A percentile compares a stretch with the other conserved stretches of the same genome.
Conservation (phyloP, 1,139 yeast genomes). For the Yamadazyma pseudoaaseri region DNA sequence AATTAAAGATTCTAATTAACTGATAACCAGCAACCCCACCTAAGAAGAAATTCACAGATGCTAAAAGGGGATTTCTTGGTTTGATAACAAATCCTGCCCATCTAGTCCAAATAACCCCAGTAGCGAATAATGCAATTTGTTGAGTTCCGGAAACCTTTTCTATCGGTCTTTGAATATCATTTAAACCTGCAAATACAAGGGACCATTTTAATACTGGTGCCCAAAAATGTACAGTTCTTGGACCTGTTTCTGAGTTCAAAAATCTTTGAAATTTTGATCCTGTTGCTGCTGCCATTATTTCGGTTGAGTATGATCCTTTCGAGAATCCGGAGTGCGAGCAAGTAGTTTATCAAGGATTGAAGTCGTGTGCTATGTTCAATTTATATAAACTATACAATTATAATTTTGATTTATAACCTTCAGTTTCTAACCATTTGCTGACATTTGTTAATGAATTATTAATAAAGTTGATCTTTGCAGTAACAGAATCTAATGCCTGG, state of each 20-base stretch:
- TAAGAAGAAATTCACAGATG: slow-evolving; percentile 91
- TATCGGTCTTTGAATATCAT: slow-evolving; percentile 85
- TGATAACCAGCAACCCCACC: slow-evolving; percentile 91
- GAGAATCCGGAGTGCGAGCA: neutral
- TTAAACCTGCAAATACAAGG: slow-evolving; percentile 85
- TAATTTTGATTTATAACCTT: slow-evolving; percentile 35
- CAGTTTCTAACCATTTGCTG: slow-evolving; percentile 49
- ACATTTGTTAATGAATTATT: slow-evolving; percentile 59
- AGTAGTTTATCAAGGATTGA: neutral
- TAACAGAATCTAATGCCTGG: slow-evolving; percentile 66
- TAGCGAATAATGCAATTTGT: slow-evolving; percentile 83
- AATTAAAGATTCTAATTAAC: slow-evolving; percentile 64
- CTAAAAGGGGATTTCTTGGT: slow-evolving; percentile 84
- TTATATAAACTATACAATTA: slow-evolving; percentile 3
- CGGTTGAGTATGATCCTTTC: slow-evolving; percentile 5
- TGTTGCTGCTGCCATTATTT: slow-evolving; percentile 41
- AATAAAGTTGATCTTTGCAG: slow-evolving; percentile 65
- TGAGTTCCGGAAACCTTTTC: slow-evolving; percentile 91
- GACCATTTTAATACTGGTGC: slow-evolving; percentile 74
- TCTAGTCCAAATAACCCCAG: slow-evolving; percentile 97
- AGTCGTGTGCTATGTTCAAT: slow-evolving; percentile 1
- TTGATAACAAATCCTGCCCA: slow-evolving; percentile 91
- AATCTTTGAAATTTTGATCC: slow-evolving; percentile 69
- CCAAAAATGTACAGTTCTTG: slow-evolving; percentile 96
- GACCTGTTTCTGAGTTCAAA: slow-evolving; percentile 88